Base-by-base conservation (phyloP, 2,329 filamentous ascomycete genomes). In the Aspergillus pseudotamarii region DNA sequence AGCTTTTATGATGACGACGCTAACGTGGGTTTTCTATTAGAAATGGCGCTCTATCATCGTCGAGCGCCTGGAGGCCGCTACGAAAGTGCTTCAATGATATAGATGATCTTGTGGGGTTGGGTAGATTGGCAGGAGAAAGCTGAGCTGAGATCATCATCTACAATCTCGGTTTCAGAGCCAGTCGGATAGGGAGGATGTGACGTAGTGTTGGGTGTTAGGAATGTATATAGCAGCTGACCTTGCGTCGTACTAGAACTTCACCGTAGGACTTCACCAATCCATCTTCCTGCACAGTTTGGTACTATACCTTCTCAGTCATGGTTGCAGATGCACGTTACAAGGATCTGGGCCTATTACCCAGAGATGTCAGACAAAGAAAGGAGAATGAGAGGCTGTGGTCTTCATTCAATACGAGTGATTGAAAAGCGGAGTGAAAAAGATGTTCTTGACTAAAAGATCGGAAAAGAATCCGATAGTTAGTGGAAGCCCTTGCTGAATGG, bases 1-100 rank as follows among this genome's bases (percentile, higher is more conserved):
- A 45, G 14, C 46, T 57, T 26, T 45, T 14, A 11, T 12, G n/a
- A 19, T 14, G 30, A 45, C 16, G 12, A 19, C 19, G 53, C 14
- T 64, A 36, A 65, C 60, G 34, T 26, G 14, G 43, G 2, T n/a
- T 48, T 23, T 19, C 36, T 8, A 21, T 34, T 66, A 80, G 79
- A 80, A 75, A 80, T 80, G 79, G 78, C 71, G 72, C 43, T 60
- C 65, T 41, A 78, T 80, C 45, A 79, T 80, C 57, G 64, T 76
- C 59, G 74, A 75, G 55, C 76, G 76, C 50, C 72, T 79, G 46
- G 66, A 70, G 32, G 71, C 71, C n/a, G 76, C 73, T 21, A 73
- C 72, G 9, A 65, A 72, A 62, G 51, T 76, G 56, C 65, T 79
- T 58, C 63, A 68, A 60, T 75, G 70, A 60, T 58, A 16, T 48